Conservation (phyloP, 2,329 filamentous ascomycete genomes). For the Epicoccum nigrum region DNA sequence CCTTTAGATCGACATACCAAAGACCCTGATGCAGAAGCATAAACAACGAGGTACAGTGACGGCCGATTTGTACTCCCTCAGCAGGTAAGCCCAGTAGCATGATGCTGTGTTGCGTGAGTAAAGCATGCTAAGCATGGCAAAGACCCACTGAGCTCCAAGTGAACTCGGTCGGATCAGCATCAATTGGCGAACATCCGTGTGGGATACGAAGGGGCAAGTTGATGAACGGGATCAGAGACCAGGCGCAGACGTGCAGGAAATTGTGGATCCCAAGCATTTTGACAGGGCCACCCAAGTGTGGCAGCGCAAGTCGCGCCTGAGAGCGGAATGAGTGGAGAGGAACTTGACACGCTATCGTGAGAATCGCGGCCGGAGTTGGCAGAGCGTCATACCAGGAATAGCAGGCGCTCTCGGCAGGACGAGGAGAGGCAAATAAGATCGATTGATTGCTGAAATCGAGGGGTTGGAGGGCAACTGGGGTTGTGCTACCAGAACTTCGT, state of each 20-base stretch:
- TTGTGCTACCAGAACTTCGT: constrained; percentile 44
- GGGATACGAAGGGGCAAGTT: constrained; percentile 30
- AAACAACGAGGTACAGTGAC: constrained; percentile 41
- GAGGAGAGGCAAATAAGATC: constrained; percentile 26
- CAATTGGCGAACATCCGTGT: constrained; percentile 30
- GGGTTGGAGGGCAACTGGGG: constrained; percentile 42
- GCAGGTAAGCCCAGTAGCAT: constrained; percentile 41
- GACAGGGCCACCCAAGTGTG: constrained; percentile 28
- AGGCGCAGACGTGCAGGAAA: constrained; percentile 30
- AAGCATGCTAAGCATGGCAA: constrained; percentile 28
- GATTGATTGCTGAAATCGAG: constrained; percentile 47
- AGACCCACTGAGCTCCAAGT: constrained; percentile 24
- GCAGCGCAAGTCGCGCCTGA: constrained; percentile 45
- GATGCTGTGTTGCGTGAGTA: constrained; percentile 24
- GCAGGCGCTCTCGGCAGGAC: constrained; percentile 39
- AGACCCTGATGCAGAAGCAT: constrained; percentile 41
- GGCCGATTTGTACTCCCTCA: constrained; percentile 35
- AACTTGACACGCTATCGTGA: constrained; percentile 46
- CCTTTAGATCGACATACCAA: constrained; percentile 44
- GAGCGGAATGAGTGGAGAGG: constrained; percentile 38
- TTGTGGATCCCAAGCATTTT: constrained; percentile 35
- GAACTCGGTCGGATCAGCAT: constrained; percentile 37
- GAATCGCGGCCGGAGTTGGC: constrained; percentile 42
- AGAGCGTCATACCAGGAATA: constrained; percentile 42
- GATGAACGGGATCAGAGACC: constrained; percentile 38